Evolutionary conservation across 768 basidiomycete species (phyloP), one percentile per base, ranked within the genome.

Genomic region (Kwoniella sp.): DNA sequence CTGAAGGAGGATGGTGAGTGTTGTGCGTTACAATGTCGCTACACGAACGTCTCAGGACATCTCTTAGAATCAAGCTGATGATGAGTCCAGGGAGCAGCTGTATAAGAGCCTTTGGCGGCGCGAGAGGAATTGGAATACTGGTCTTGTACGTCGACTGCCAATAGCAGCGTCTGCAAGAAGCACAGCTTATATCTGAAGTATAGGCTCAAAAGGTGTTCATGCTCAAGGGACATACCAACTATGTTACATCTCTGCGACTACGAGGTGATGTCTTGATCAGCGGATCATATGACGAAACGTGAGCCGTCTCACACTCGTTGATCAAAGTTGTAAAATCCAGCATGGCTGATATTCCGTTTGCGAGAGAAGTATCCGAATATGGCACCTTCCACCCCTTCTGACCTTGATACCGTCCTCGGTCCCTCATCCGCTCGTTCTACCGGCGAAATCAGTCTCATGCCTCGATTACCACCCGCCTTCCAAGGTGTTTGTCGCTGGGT

Each of bases 401-500:
- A 85, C 84, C 0, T 44, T 48, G 1, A 49, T 85, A 4, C 84
- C 85, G 69, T 81, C 85, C 81, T 88, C 88, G 80, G 90, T 88
- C 71, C 90, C 89, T 69, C 74, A 92, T 48, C 50, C 44, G 19
- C 47, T 69, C 8, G 64, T 67, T n/a, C 59, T 74, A 22, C 62
- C 71, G 1, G 68, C 69, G 2, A 93, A 92, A 70, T 89, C 91
- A 1, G 90, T 94, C 33, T 90, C 90, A 65, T 92, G 92, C 79
- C 86, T 94, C 46, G 91, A 93, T 74, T 93, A 90, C 78, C 81
- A 90, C 67, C 85, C 86, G 0, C 88, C 91, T 57, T 90, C 91
- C 80, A 88, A 91, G 85, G 90, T 93, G 2, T 90, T 94, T 61
- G 92, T 91, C 15, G 90, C 91, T 33, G 92, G 92, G 0, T 93